Conservation (phyloP, 345 rosid genomes). For the Citrus mangshanensis region DNA sequence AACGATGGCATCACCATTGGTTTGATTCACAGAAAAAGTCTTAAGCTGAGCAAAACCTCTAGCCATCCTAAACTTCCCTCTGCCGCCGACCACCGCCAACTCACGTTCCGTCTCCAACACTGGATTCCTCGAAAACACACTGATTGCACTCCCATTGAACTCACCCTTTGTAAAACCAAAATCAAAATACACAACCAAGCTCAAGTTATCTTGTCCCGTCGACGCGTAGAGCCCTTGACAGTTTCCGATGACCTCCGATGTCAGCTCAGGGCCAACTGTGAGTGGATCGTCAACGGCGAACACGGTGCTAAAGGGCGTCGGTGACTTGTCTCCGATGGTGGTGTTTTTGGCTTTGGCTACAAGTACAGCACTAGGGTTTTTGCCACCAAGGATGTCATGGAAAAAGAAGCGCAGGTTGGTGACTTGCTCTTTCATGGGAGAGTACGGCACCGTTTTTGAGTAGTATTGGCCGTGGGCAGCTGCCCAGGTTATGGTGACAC, state of each 20-base stretch:
- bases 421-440: neutral
- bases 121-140: conserved; percentile 7
- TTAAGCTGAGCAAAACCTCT: conserved; percentile 24
- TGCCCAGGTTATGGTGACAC: neutral
- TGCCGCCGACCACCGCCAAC: conserved; percentile 25
- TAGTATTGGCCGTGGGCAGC: neutral
- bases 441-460: neutral
- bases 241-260: conserved; percentile 2
- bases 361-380: conserved; percentile 17
- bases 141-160: neutral
- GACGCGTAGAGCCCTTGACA: conserved; percentile 5
- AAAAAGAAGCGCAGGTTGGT: conserved; percentile 23
- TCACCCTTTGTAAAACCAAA: conserved; percentile 4
- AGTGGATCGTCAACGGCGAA: conserved; percentile 11
- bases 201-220: neutral
- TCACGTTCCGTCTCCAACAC: conserved; percentile 12
- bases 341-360: conserved; percentile 7
- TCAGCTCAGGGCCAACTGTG: neutral
- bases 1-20: conserved; percentile 13
- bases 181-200: neutral
- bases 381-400: conserved; percentile 21
- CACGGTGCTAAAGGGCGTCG: neutral
- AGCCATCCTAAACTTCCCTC: conserved; percentile 23
- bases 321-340: neutral
- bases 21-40: neutral